Percentiles rank a stretch among this genome's conserved stretches.
Conservation (phyloP, 163 green algal species). For the Chlorella variabilis region DNA sequence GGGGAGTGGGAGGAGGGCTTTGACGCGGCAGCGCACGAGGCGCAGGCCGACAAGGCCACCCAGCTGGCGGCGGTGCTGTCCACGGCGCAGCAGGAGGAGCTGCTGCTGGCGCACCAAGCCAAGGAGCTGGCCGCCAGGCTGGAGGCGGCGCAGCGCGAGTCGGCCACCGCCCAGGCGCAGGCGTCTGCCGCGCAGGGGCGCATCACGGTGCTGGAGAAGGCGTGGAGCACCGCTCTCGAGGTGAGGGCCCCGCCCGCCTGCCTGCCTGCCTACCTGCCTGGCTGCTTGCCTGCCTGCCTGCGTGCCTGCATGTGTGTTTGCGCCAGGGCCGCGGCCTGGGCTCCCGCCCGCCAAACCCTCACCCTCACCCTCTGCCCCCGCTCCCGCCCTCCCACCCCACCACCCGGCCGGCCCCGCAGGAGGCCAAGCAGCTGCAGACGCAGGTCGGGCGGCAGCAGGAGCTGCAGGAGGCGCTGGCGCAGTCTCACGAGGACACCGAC, state of each 20-base stretch:
- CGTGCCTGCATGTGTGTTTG: no score
- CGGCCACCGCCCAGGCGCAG: not conserved
- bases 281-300: no score
- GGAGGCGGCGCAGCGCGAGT: not conserved
- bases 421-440: slow-evolving; percentile 4
- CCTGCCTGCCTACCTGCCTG: no score
- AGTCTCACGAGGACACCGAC: not conserved
- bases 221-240: not conserved
- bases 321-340: no score
- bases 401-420: no score
- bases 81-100: not conserved
- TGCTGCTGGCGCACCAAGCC: not conserved
- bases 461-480: slow-evolving; percentile 6
- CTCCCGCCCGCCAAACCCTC: no score
- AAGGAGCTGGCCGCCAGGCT: not conserved
- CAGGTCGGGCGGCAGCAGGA: not conserved
- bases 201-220: slow-evolving; percentile 5
- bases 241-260: no score
- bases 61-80: not conserved
- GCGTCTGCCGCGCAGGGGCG: not conserved
- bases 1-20: not conserved
- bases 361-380: no score
- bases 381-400: no score
- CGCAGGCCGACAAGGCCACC: not conserved
- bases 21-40: not conserved